These are phyloP conservation scores for Penicillium crustosum DNA, from an alignment of 2,329 filamentous ascomycete species.

Conservation along the genomic window DNA sequence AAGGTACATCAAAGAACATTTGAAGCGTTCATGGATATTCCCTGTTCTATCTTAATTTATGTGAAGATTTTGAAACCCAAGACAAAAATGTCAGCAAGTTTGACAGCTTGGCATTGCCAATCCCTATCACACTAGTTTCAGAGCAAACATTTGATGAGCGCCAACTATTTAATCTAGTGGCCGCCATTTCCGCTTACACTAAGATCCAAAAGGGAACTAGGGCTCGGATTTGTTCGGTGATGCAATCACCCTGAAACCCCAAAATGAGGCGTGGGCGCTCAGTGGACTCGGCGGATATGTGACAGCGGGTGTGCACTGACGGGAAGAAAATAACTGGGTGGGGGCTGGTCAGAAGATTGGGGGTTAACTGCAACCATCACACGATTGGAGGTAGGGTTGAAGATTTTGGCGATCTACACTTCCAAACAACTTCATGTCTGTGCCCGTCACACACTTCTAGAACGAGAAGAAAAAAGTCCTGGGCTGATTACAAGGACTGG, in stretches of 20 bases:
- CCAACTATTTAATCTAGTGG: conserved; percentile 7
- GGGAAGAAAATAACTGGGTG: conserved; percentile 1
- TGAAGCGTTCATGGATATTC: neutral
- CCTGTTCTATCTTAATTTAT: neutral
- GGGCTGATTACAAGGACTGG: neutral
- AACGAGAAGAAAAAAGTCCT: neutral
- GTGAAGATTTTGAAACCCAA: neutral
- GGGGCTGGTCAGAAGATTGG: conserved; percentile 6
- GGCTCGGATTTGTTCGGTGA: conserved; percentile 24
- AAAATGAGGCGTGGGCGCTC: conserved; percentile 12
- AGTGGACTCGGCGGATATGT: conserved; percentile 14
- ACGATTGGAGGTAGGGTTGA: neutral
- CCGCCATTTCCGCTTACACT: conserved; percentile 14
- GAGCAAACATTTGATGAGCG: conserved; percentile 5
- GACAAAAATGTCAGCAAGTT: conserved; percentile 2
- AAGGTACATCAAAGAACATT: neutral
- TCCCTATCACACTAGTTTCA: conserved; percentile 6
- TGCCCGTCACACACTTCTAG: conserved; percentile 6
- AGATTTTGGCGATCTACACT: conserved; percentile 3
- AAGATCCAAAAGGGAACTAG: conserved; percentile 2
- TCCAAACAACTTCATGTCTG: conserved; percentile 4
- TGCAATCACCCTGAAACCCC: conserved; percentile 26
- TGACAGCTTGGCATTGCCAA: conserved; percentile 8
- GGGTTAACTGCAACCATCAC: neutral
- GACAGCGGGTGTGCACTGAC: conserved; percentile 23